Base-by-base conservation (phyloP, 2,329 filamentous ascomycete genomes). In the Dactylellina leptospora region DNA sequence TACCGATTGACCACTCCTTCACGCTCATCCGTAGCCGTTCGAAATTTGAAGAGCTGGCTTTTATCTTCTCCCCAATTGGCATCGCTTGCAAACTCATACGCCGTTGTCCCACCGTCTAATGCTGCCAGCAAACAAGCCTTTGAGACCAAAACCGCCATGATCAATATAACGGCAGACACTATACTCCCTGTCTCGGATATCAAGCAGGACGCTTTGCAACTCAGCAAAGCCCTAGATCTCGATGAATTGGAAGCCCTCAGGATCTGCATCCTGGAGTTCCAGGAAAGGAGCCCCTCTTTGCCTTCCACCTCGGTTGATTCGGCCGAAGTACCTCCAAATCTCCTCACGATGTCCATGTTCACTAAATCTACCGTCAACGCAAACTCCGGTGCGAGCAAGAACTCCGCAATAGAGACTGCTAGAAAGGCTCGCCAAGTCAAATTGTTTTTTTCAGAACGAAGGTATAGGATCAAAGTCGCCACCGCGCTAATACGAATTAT, bases 211-310 rank as follows among this genome's bases (percentile, higher is more conserved):
- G 86, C 92, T 30, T 79, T 90, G 75, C 97, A 93, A 92, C 82
- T 99, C 74, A 93, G 91, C 80, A 87, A 89, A 76, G 87, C 89
- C 77, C 87, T 88, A 54, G 84, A 86, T 45, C 87, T 97, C 75
- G 92, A 95, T 79, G 88, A 97, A 79, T 83, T 95, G 44, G 86
- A 89, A 10, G 92, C 93, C 23, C 83, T 99, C 77, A 87, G 95
- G 70, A 84, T 96, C 44, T 88, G 88, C 1, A 82, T 96, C 4
- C 81, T 95, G 47, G 95, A 97, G 83, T 90, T 90, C 83, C 93
- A 97, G 80, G 86, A 85, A 74, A 87, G 92, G 33, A 83, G 92
- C n/a, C 84, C 86, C n/a, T 84, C 84, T 47, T 60, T 36, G 76
- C 79, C 28, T 70, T 75, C 27, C 79, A 81, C 53, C 81, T 80